Evolutionary conservation across 73 alveolate genomes (phyloP).

Genomic region (Paramecium bursaria): DNA sequence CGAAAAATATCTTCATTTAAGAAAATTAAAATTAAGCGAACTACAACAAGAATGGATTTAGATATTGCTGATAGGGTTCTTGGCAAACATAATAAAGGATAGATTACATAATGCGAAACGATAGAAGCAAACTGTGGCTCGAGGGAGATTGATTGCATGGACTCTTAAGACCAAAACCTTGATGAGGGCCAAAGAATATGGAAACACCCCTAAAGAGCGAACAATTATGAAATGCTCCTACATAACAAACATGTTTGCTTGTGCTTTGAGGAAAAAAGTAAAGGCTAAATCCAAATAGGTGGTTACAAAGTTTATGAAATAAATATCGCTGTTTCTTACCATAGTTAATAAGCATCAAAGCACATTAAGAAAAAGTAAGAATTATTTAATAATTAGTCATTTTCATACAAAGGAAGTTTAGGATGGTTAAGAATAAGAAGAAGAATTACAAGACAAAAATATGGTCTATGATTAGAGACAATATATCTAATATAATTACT

Average conservation of each 20-base stretch:
- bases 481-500: background rate
- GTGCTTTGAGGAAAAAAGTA: background rate
- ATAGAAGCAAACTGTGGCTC: background rate
- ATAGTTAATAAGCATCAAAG: slow-evolving; percentile 13
- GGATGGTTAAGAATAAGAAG: background rate
- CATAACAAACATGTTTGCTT: slow-evolving; percentile 21
- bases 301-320: background rate
- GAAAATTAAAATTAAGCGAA: no score
- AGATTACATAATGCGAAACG: no score
- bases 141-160: slow-evolving; percentile 39
- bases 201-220: slow-evolving; percentile 19
- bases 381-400: slow-evolving; percentile 6
- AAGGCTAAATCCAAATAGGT: background rate
- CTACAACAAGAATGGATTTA: no score
- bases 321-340: slow-evolving; percentile 17
- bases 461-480: background rate
- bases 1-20: background rate
- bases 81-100: no score
- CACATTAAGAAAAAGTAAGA: slow-evolving; percentile 31
- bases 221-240: background rate
- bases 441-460: slow-evolving; percentile 10
- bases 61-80: no score
- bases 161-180: slow-evolving; percentile 29
- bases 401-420: slow-evolving; percentile 6
- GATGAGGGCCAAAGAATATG: slow-evolving; percentile 39